phyloP scores from a whole-genome alignment of 345 rosid genomes.

The Cardamine resedifolia region DNA sequence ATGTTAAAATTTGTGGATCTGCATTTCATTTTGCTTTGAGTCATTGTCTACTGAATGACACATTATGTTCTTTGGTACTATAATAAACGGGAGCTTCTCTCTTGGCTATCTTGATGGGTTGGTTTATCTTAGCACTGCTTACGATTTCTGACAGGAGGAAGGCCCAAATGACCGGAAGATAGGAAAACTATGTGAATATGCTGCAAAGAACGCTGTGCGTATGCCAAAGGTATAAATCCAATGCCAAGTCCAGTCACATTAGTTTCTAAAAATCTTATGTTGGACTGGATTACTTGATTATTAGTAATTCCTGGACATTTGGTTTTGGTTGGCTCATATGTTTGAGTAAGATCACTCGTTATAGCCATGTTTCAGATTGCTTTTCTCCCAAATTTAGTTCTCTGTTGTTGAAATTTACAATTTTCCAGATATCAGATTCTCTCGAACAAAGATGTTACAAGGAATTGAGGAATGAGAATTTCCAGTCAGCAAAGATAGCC shows the following conservation, averaged over 20 bases:
- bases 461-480: slow-evolving; percentile 90
- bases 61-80: background rate
- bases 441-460: slow-evolving; percentile 99
- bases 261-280: background rate
- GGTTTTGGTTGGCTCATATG: background rate
- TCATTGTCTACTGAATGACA: background rate
- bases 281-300: background rate
- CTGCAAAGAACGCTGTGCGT: slow-evolving; percentile 83
- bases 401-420: slow-evolving; percentile 29
- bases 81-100: background rate
- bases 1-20: background rate
- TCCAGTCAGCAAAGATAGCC: slow-evolving; percentile 71
- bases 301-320: background rate
- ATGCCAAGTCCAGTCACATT: slow-evolving; percentile 3
- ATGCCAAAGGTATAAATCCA: slow-evolving; percentile 75
- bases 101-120: background rate
- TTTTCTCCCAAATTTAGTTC: slow-evolving; percentile 1
- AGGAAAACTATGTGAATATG: slow-evolving; percentile 93
- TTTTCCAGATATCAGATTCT: slow-evolving; percentile 69
- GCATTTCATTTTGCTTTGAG: slow-evolving; percentile 11
- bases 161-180: slow-evolving; percentile 91
- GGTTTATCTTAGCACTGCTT: slow-evolving; percentile 3
- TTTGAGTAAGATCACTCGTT: slow-evolving; percentile 2
- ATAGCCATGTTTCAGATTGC: background rate
- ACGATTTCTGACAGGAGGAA: slow-evolving; percentile 61